Base-by-base conservation (phyloP, 495 filamentous ascomycete species). In the Pyrenula aspistea region DNA sequence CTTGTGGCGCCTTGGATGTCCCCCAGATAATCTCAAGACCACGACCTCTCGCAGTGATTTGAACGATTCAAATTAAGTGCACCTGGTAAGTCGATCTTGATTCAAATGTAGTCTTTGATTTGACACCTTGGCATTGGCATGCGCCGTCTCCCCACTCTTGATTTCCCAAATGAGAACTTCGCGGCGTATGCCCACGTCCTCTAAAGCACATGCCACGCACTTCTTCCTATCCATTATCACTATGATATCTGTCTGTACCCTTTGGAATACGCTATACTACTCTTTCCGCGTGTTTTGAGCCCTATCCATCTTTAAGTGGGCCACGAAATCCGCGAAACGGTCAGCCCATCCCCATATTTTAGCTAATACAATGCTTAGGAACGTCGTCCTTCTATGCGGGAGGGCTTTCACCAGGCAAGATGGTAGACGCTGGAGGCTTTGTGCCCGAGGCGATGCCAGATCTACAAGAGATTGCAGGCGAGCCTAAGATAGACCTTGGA, bases 371-470 rank as follows among this genome's bases (percentile, higher is more conserved):
- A n/a, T n/a, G n/a, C n/a, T n/a, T n/a, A n/a, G n/a, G n/a, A n/a
- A n/a, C n/a, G n/a, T n/a, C n/a, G n/a, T n/a, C n/a, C n/a, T n/a
- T n/a, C n/a, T n/a, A n/a, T n/a, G n/a, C n/a, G 15, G 15, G 15
- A 42, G 8, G 31, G 31, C 31, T 42, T 42, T 4, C 15, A 15
- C 15, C 4, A 8, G 31, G 31, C 15, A 42, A 15, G 15, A 42
- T 75, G 72, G 65, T 72, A 52, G 71, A 74, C 63, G 63, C 70
- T 48, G 62, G 67, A 47, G 73, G 75, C 61, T 63, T 76, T 50
- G 75, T 73, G 62, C 62, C 73, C 53, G 73, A 77, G 59, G 73
- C 71, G 55, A 72, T 71, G 15, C 74, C 71, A 61, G 73, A 77
- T 61, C 70, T 77, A 57, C 71, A 74, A 58, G 73, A 77, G 57